phyloP scores from a whole-genome alignment of 1,139 yeast species.

The Sugiyamaella grinbergsii region DNA sequence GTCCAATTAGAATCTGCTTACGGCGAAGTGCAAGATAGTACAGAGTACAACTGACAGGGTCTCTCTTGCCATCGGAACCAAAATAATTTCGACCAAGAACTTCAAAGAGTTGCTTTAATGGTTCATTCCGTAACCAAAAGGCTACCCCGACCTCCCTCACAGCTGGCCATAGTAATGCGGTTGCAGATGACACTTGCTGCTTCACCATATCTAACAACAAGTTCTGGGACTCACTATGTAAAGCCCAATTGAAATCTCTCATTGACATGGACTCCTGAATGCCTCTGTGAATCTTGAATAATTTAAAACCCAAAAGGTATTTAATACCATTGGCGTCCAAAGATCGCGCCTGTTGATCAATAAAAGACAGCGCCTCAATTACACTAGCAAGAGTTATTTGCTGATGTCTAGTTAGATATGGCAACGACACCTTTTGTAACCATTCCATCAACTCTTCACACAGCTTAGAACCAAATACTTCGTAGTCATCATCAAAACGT shows the following conservation, averaged over 20 bases:
- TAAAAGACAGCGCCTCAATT: conserved; percentile 60
- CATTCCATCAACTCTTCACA: conserved; percentile 58
- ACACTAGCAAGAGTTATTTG: conserved; percentile 79
- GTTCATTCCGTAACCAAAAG: conserved; percentile 68
- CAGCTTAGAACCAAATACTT: conserved; percentile 49
- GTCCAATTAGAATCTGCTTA: conserved; percentile 71
- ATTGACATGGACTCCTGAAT: conserved; percentile 57
- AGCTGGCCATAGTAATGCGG: conserved; percentile 58
- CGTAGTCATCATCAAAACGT: conserved; percentile 26
- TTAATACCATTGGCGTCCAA: conserved; percentile 74
- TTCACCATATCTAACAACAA: conserved; percentile 56
- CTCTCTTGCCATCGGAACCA: conserved; percentile 49
- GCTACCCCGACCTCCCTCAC: conserved; percentile 65
- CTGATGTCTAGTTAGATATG: conserved; percentile 86
- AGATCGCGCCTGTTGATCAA: conserved; percentile 52
- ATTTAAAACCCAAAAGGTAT: conserved; percentile 70
- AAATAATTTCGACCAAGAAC: conserved; percentile 59
- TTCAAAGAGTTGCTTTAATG: conserved; percentile 60
- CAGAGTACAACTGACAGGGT: conserved; percentile 74
- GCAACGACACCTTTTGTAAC: conserved; percentile 66
- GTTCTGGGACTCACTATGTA: conserved; percentile 79
- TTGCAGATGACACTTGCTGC: conserved; percentile 44
- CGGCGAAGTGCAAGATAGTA: conserved; percentile 77
- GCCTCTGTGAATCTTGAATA: conserved; percentile 59
- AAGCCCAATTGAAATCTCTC: conserved; percentile 87